Percentiles rank a stretch among this genome's conserved stretches.
Evolutionary conservation across 495 filamentous ascomycete species (phyloP).

Genomic region (Lophium mytilinum): DNA sequence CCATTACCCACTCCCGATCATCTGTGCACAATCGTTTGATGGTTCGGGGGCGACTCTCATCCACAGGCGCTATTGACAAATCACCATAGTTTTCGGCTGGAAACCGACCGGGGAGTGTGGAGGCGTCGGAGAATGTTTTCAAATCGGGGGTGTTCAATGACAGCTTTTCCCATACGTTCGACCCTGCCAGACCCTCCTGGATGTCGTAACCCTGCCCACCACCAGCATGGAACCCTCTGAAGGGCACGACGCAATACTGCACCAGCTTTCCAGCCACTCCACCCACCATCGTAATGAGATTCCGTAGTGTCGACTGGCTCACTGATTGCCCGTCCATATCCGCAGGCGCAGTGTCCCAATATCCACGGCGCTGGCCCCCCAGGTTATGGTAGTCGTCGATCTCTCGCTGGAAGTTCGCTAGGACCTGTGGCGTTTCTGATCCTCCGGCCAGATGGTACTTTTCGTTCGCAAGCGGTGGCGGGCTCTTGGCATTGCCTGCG

Average conservation of each 20-base stretch:
- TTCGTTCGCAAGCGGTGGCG: conserved; percentile 45
- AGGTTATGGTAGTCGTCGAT: conserved; percentile 36
- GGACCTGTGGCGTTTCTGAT: conserved; percentile 49
- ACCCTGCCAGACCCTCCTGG: neutral
- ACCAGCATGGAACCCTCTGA: conserved; percentile 78
- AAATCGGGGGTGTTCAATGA: conserved; percentile 14
- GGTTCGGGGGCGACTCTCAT: conserved; percentile 31
- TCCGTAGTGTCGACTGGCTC: neutral
- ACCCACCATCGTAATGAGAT: conserved; percentile 47
- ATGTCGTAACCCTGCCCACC: conserved; percentile 62
- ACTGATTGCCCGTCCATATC: neutral
- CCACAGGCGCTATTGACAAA: conserved; percentile 23
- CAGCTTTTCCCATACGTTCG: conserved; percentile 27
- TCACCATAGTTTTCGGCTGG: conserved; percentile 33
- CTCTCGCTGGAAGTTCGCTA: conserved; percentile 41
- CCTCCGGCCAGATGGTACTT: conserved; percentile 55
- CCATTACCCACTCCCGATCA: conserved; percentile 62
- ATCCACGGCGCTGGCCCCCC: conserved; percentile 38
- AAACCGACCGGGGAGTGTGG: conserved; percentile 38
- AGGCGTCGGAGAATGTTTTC: conserved; percentile 18
- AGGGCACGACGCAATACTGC: conserved; percentile 69
- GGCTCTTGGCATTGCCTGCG: conserved; percentile 26
- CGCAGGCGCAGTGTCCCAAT: conserved; percentile 11
- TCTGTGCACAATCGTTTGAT: conserved; percentile 49
- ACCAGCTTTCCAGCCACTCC: conserved; percentile 60